These are phyloP conservation scores for Backusella macrospora DNA, from an alignment of 192 early-diverging fungal species.

Conservation along the genomic window DNA sequence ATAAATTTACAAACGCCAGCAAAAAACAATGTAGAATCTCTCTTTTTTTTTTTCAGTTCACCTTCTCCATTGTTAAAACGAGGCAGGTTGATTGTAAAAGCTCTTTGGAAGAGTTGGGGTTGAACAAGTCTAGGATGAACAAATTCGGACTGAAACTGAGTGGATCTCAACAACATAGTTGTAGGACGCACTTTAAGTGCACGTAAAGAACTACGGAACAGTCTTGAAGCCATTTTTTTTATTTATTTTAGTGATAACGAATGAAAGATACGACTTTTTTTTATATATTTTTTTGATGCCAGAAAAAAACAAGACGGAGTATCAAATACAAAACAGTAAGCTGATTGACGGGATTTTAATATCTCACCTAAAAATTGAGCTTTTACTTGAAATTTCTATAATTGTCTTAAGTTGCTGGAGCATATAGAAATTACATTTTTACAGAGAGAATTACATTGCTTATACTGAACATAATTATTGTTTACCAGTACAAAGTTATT, in stretches of 20 bases:
- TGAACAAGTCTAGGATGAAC: background rate
- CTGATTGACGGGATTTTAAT: no score
- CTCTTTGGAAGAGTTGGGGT: conserved; percentile 2
- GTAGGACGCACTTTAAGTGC: background rate
- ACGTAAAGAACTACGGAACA: background rate
- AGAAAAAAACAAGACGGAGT: background rate
- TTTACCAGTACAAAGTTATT: no score
- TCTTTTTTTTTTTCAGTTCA: background rate
- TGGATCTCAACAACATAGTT: background rate
- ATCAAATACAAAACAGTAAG: background rate
- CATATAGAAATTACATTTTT: no score
- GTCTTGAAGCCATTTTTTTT: background rate
- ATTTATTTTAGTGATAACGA: background rate
- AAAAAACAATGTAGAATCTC: background rate
- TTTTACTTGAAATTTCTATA: no score
- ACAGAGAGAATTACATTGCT: no score
- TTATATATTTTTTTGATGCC: background rate
- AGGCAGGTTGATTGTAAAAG: background rate
- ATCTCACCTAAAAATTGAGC: no score
- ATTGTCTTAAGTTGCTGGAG: no score
- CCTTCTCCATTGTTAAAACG: conserved; percentile 16
- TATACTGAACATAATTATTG: no score
- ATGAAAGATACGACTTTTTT: background rate
- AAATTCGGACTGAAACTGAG: background rate
- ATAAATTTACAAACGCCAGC: background rate